Percentiles rank a stretch among this genome's conserved stretches.
phyloP scores from a whole-genome alignment of 1,284 basidiomycete genomes.

The Phellinidium pouzarii region DNA sequence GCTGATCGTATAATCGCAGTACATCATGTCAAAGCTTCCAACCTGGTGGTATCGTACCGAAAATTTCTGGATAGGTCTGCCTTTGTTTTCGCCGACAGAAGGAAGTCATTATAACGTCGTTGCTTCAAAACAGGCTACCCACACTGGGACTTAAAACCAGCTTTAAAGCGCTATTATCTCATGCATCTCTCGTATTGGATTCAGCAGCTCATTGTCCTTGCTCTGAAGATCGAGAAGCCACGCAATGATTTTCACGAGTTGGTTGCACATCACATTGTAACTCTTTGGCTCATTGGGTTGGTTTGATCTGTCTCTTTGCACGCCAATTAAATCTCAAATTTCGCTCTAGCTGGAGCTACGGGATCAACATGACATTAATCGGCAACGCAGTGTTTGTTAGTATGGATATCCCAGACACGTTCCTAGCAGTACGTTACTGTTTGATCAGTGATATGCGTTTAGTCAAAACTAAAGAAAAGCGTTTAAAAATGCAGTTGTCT shows the following conservation, averaged over 20 bases:
- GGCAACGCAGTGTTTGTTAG: conserved; percentile 92
- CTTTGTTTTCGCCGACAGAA: neutral
- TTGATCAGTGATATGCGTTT: too few relatives aligned
- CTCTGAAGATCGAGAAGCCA: conserved; percentile 86
- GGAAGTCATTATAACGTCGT: conserved; percentile 6
- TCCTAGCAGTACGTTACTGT: conserved; percentile 53
- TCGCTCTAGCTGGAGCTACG: conserved; percentile 74
- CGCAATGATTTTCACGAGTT: conserved; percentile 89
- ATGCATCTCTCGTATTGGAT: conserved; percentile 89
- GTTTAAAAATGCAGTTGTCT: conserved; percentile 63
- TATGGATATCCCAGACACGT: conserved; percentile 94
- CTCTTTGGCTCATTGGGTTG: conserved; percentile 89
- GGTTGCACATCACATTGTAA: conserved; percentile 85
- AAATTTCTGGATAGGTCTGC: conserved; percentile 73
- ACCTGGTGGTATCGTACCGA: conserved; percentile 88
- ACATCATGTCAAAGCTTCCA: conserved; percentile 81
- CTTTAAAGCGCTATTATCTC: conserved; percentile 90
- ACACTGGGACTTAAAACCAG: conserved; percentile 81
- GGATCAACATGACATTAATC: conserved; percentile 77
- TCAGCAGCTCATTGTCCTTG: conserved; percentile 86
- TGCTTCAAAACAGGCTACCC: conserved; percentile 59
- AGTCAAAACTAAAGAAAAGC: too few relatives aligned
- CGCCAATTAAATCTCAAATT: neutral
- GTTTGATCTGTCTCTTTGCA: conserved; percentile 21
- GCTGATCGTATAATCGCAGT: conserved; percentile 33